Percentiles rank a stretch among this genome's conserved stretches.
These are phyloP conservation scores for Cicer bijugum DNA, from an alignment of 306 rosid genomes.

Conservation along the genomic window DNA sequence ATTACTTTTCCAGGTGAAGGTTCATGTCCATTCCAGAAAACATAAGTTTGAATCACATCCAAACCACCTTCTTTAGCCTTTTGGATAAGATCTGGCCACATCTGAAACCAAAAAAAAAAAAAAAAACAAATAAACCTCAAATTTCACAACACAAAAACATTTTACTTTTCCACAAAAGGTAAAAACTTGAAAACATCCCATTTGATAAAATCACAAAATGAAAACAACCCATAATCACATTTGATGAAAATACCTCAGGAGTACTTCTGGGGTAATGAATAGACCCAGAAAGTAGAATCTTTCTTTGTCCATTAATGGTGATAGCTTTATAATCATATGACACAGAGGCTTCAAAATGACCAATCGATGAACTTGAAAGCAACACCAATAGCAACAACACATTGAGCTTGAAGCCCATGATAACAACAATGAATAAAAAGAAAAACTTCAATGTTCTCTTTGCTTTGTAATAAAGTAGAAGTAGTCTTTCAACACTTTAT, in stretches of 20 bases:
- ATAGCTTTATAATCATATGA: conserved; percentile 85
- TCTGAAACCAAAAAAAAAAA: conserved; percentile 52
- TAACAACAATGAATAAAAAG: not conserved
- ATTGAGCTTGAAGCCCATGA: conserved; percentile 71
- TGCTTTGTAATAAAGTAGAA: conserved; percentile 46
- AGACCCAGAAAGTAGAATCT: conserved; percentile 92
- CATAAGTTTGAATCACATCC: conserved; percentile 96
- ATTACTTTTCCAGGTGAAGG: conserved; percentile 90
- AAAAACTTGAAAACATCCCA: conserved; percentile 47
- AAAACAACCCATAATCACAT: conserved; percentile 54
- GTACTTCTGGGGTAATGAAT: conserved; percentile 98
- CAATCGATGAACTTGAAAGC: conserved; percentile 48
- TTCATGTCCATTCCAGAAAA: conserved; percentile 99
- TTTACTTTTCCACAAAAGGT: not conserved
- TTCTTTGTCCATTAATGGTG: conserved; percentile 86
- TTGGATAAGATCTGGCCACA: conserved; percentile 99
- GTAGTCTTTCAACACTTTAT: conserved; percentile 62
- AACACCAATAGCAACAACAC: conserved; percentile 49
- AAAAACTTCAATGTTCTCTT: conserved; percentile 15
- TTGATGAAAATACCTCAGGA: conserved; percentile 72
- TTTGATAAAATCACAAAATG: conserved; percentile 36
- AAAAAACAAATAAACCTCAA: conserved; percentile 30
- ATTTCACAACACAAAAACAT: not conserved
- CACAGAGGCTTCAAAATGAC: conserved; percentile 70
- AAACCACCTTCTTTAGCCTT: conserved; percentile 97